A percentile compares a stretch with the other conserved stretches of the same genome.
Evolutionary conservation across 2,329 filamentous ascomycete genomes (phyloP).

Genomic region (Colletotrichum sp.): DNA sequence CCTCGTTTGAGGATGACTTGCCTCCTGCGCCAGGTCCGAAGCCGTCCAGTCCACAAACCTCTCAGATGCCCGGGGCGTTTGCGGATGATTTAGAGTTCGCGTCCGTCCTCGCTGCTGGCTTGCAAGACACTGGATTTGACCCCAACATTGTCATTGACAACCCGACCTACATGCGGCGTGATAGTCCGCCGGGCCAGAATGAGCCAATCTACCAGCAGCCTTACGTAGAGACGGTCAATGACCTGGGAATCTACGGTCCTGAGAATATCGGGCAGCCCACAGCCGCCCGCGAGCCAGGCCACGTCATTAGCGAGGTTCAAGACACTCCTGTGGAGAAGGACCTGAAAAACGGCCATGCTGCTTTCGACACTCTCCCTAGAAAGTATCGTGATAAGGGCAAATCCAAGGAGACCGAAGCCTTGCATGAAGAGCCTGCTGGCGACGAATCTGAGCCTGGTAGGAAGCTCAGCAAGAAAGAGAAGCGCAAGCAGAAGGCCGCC

Average conservation of each 20-base stretch:
- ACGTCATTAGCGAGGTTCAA: conserved; percentile 51
- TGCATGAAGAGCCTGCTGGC: background rate
- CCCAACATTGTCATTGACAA: conserved; percentile 73
- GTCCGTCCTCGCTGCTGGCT: conserved; percentile 70
- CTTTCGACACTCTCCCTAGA: conserved; percentile 30
- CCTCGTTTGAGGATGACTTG: conserved; percentile 40
- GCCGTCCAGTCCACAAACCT: conserved; percentile 48
- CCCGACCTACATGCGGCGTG: conserved; percentile 64
- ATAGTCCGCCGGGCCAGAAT: conserved; percentile 67
- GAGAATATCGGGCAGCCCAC: conserved; percentile 30
- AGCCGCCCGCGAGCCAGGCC: conserved; percentile 40
- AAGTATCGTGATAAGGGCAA: conserved; percentile 25
- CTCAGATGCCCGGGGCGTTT: conserved; percentile 69
- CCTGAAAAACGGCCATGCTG: conserved; percentile 8
- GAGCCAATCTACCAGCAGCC: conserved; percentile 55
- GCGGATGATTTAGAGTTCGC: conserved; percentile 72
- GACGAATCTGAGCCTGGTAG: conserved; percentile 24
- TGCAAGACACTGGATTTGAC: conserved; percentile 73
- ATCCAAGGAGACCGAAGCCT: conserved; percentile 22
- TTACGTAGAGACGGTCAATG: conserved; percentile 52
- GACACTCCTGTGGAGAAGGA: conserved; percentile 38
- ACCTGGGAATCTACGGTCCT: conserved; percentile 40
- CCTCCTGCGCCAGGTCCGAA: conserved; percentile 64
- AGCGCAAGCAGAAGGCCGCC: conserved; percentile 49
- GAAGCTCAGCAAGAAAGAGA: conserved; percentile 53